Evolutionary conservation across 495 filamentous ascomycete species (phyloP), one percentile per base, ranked within the genome.

Genomic region (Poronia punctata): DNA sequence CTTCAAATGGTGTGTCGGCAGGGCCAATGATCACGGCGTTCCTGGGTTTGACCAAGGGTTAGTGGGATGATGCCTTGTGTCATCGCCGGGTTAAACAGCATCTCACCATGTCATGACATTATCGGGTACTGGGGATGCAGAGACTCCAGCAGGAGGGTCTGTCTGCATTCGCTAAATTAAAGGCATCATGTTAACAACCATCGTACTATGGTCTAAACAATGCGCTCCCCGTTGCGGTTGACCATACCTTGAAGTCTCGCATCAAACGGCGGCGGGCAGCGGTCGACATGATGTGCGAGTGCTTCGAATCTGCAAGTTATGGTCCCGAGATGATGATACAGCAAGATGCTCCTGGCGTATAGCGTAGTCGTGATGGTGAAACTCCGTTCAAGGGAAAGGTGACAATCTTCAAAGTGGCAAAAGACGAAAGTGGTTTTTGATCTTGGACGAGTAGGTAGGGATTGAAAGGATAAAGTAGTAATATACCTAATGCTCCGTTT

Each of bases 1-100:
- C 92, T 66, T 98, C 92, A 60, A 98, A 98, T 7, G 93, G 90
- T 0, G 92, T 98, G 50, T 98, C 92, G 27, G 88, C 88, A 30
- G 92, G 92, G 16, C 92, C 92, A 48, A 98, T 97, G 46, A 98
- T 98, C 41, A 98, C 92, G 43, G 92, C 92, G 60, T 98, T 98
- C 92, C 92, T 98, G 51, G 12, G 29, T 21, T 38, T n/a, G 22
- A 45, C 18, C 35, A 2, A 46, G 48, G 48, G 41, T 51, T 35
- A 59, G 38, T 37, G 28, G 7, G 3, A 17, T 12, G 27, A 28
- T 14, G 29, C 27, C 21, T 23, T 40, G n/a, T 8, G n/a, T 17
- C 19, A 31, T 18, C 2, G 15, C 3, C 8, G 26, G 26, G 31
- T 26, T 14, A 20, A 11, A 39, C 37, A 35, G 39, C 26, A 48